phyloP scores from a whole-genome alignment of 73 alveolate genomes.

The Urostyla sp. region DNA sequence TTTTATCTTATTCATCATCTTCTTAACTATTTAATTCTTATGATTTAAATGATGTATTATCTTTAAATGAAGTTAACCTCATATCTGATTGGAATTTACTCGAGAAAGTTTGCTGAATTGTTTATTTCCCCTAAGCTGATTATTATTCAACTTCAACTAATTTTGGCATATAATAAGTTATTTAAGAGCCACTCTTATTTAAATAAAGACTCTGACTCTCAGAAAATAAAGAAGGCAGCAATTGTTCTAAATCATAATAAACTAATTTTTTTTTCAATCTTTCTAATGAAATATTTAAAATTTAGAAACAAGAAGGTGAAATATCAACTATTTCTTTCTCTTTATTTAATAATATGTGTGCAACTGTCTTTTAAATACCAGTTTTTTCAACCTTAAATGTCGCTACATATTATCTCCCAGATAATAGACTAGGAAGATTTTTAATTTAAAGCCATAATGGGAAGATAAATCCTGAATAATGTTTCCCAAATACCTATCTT shows the following conservation, averaged over 20 bases:
- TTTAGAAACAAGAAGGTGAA: slow-evolving; percentile 38
- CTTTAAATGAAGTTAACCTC: neutral
- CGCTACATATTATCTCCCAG: slow-evolving; percentile 61
- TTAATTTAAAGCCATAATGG: slow-evolving; percentile 62
- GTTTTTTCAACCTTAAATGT: slow-evolving; percentile 64
- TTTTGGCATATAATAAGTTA: slow-evolving; percentile 7
- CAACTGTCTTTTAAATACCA: slow-evolving; percentile 21
- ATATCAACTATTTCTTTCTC: slow-evolving; percentile 37
- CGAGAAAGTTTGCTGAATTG: neutral
- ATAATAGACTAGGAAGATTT: slow-evolving; percentile 42
- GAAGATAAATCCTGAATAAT: slow-evolving; percentile 56
- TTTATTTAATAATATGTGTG: slow-evolving; percentile 36
- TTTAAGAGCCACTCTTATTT: slow-evolving; percentile 28
- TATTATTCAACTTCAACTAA: neutral
- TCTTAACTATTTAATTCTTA: no score
- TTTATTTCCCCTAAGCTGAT: neutral
- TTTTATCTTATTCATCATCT: slow-evolving; percentile 11
- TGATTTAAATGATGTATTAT: no score
- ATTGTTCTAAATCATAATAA: slow-evolving; percentile 26
- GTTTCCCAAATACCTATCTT: slow-evolving; percentile 60
- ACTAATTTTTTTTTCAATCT: slow-evolving; percentile 30
- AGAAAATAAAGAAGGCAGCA: slow-evolving; percentile 20
- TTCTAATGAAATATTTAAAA: slow-evolving; percentile 35
- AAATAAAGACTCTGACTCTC: slow-evolving; percentile 6
- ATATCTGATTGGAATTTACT: neutral